A percentile compares a stretch with the other conserved stretches of the same genome.
Evolutionary conservation across 1,284 basidiomycete genomes (phyloP).

Genomic region (Neonothopanus nambi): DNA sequence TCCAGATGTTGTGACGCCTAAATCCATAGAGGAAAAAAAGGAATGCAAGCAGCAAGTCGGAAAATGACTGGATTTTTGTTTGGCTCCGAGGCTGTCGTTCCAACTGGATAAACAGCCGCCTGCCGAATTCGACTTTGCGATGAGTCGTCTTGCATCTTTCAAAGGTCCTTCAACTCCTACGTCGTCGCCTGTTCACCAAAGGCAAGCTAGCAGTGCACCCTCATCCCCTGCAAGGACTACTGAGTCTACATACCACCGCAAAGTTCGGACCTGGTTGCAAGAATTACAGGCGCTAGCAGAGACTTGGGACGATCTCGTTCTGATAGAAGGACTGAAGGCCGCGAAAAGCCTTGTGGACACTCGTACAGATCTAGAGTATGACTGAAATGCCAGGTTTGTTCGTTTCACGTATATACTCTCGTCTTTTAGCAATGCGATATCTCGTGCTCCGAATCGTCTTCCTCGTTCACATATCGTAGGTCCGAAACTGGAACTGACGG

Average conservation of each 20-base stretch:
- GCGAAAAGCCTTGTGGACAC: constrained; percentile 65
- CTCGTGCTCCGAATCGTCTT: constrained; percentile 50
- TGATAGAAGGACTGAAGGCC: constrained; percentile 72
- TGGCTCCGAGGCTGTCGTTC: neutral
- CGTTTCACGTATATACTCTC: constrained; percentile 4
- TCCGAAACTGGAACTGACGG: constrained; percentile 67
- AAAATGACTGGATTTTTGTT: neutral
- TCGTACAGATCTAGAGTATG: constrained; percentile 77
- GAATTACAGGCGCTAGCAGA: constrained; percentile 60
- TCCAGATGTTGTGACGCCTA: constrained; percentile 53
- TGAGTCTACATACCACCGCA: constrained; percentile 76
- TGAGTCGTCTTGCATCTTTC: constrained; percentile 67
- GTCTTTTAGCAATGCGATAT: constrained; percentile 58
- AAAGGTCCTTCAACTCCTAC: constrained; percentile 73
- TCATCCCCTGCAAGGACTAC: constrained; percentile 52
- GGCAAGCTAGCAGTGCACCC: constrained; percentile 37
- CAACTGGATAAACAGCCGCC: too few species aligned
- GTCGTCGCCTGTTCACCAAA: constrained; percentile 56
- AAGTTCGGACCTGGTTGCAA: constrained; percentile 58
- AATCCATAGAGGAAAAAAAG: constrained; percentile 50
- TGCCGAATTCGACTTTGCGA: constrained; percentile 12
- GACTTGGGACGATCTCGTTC: constrained; percentile 77
- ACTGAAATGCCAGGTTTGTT: constrained; percentile 16
- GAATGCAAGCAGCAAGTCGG: neutral
- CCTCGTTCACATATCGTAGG: constrained; percentile 59